A percentile compares a stretch with the other conserved stretches of the same genome.
Evolutionary conservation across 2,329 filamentous ascomycete genomes (phyloP).

Genomic region (Colletotrichum sp.): DNA sequence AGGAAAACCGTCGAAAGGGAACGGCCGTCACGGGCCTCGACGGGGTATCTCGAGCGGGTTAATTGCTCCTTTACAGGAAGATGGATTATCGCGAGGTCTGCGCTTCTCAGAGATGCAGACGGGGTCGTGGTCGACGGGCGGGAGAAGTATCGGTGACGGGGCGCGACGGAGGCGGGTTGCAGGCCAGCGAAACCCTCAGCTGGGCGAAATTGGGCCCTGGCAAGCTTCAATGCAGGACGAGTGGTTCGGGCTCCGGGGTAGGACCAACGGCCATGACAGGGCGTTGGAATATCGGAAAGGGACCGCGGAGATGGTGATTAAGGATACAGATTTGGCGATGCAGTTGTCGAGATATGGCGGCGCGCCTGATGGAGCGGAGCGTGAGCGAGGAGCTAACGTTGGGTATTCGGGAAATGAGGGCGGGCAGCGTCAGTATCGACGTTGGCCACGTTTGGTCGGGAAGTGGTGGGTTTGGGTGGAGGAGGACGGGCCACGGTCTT

Average conservation of each 20-base stretch:
- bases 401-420: slow-evolving; percentile 18
- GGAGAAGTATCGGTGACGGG: slow-evolving; percentile 9
- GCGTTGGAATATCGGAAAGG: not conserved
- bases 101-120: not conserved
- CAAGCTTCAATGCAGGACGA: slow-evolving; percentile 16
- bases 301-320: slow-evolving; percentile 1
- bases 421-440: slow-evolving; percentile 12
- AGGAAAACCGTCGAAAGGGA: not conserved
- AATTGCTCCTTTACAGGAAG: not conserved
- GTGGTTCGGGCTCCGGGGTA: slow-evolving; percentile 2
- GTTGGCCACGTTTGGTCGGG: slow-evolving; percentile 16
- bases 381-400: not conserved
- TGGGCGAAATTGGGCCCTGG: slow-evolving; percentile 9
- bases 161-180: not conserved
- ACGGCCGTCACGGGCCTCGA: slow-evolving; percentile 15
- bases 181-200: slow-evolving; percentile 15
- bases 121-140: not conserved
- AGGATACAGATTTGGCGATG: slow-evolving; percentile 8
- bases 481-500: slow-evolving; percentile 16
- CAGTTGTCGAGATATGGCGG: slow-evolving; percentile 4
- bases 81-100: not conserved
- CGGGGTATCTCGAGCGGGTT: not conserved
- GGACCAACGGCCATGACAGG: slow-evolving; percentile 17
- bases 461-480: slow-evolving; percentile 6
- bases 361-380: not conserved